phyloP scores from a whole-genome alignment of 805 yeast species.

The Candida glaebosa region DNA sequence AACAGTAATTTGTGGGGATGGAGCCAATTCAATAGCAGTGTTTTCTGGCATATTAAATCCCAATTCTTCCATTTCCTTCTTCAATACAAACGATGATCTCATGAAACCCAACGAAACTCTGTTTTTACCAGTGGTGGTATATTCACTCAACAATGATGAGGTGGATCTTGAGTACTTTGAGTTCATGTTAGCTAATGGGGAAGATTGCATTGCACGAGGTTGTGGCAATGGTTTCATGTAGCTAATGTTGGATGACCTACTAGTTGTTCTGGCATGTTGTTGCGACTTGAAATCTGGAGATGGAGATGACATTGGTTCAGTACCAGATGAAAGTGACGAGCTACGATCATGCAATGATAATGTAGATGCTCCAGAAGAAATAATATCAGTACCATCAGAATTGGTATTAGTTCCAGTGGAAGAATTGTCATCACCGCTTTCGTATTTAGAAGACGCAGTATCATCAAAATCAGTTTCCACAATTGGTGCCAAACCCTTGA shows the following conservation, averaged over 20 bases:
- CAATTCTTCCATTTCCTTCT: slow-evolving; percentile 35
- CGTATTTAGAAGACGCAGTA: slow-evolving; percentile 30
- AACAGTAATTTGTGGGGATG: slow-evolving; percentile 5
- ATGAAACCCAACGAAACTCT: slow-evolving; percentile 42
- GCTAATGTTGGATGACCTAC: slow-evolving; percentile 14
- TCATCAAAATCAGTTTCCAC: slow-evolving; percentile 31
- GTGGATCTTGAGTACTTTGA: slow-evolving; percentile 10
- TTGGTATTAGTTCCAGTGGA: slow-evolving; percentile 11
- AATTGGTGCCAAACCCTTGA: slow-evolving; percentile 37
- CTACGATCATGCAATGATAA: slow-evolving; percentile 39
- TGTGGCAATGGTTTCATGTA: slow-evolving; percentile 17
- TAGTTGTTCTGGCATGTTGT: slow-evolving; percentile 11
- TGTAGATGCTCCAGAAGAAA: slow-evolving; percentile 28
- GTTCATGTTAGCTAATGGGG: slow-evolving; percentile 5
- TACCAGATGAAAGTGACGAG: slow-evolving; percentile 33
- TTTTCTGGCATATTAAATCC: slow-evolving; percentile 33
- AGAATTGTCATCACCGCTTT: slow-evolving; percentile 22
- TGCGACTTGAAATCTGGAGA: slow-evolving; percentile 12
- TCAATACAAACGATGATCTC: slow-evolving; percentile 40
- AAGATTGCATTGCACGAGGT: slow-evolving; percentile 8
- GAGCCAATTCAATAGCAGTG: slow-evolving; percentile 18
- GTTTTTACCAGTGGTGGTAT: slow-evolving; percentile 1
- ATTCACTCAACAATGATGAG: slow-evolving; percentile 9
- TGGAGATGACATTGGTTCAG: slow-evolving; percentile 18
- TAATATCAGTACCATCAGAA: slow-evolving; percentile 15